Percentiles rank a stretch among this genome's conserved stretches.
Evolutionary conservation across 805 yeast species (phyloP).

Genomic region (Diddensiella caesifluorescens): DNA sequence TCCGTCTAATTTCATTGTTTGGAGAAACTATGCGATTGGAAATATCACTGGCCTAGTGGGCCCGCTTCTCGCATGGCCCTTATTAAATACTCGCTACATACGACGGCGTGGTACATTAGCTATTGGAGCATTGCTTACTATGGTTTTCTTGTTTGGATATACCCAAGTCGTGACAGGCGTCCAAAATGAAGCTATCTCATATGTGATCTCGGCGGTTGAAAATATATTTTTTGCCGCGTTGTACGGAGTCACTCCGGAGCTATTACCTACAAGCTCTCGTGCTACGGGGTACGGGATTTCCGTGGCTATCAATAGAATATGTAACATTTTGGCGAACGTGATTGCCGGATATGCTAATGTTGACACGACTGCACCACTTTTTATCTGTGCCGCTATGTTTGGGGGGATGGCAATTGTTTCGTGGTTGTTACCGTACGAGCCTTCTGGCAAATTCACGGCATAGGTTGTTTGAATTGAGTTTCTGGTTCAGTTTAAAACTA

Average conservation of each 20-base stretch:
- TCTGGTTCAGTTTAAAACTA: neutral
- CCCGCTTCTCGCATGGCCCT: constrained; percentile 42
- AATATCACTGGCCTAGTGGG: constrained; percentile 48
- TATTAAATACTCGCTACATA: constrained; percentile 25
- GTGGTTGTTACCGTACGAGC: constrained; percentile 46
- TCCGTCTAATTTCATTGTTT: constrained; percentile 23
- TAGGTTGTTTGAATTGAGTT: constrained; percentile 2
- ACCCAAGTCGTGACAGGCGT: constrained; percentile 54
- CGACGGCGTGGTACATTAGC: constrained; percentile 57
- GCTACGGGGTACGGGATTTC: constrained; percentile 50
- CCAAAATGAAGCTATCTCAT: constrained; percentile 45
- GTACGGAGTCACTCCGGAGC: constrained; percentile 47
- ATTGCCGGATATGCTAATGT: constrained; percentile 44
- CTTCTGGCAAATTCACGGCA: constrained; percentile 16
- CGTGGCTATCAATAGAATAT: constrained; percentile 40
- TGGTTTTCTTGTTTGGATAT: constrained; percentile 56
- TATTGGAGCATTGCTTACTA: constrained; percentile 47
- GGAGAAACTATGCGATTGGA: constrained; percentile 35
- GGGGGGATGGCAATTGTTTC: constrained; percentile 42
- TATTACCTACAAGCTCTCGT: constrained; percentile 34
- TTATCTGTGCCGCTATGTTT: constrained; percentile 44
- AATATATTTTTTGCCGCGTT: constrained; percentile 38
- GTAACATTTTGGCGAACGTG: constrained; percentile 45
- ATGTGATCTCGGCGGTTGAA: constrained; percentile 28
- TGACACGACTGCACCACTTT: constrained; percentile 45